Base-by-base conservation (phyloP, 2,329 filamentous ascomycete species). In the Aspergillus latus region DNA sequence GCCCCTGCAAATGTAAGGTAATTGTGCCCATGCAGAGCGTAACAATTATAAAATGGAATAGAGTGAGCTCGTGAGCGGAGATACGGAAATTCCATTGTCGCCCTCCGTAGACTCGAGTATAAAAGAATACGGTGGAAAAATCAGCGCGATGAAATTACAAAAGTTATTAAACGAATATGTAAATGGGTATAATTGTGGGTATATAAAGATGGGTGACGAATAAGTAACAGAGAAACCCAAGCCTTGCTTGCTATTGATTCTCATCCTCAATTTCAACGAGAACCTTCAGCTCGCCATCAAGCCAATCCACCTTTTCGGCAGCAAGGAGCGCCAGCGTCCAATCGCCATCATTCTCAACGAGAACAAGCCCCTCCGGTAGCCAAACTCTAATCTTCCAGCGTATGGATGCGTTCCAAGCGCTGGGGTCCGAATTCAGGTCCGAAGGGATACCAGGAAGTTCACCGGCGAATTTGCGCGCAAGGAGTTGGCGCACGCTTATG, bases 261-360 rank as follows among this genome's bases (percentile, higher is more conserved):
- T 43, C 40, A 16, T 54, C 61, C 32, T 64, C 68, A 39, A 73
- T 47, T 42, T 78, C 75, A 29, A 78, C 64, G 30, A 79, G 60
- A 53, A 79, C 71, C 49, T 70, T 74, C 55, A 79, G 58, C 40
- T 77, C 70, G 4, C 71, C 71, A 57, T 78, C 76, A 75, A 79
- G 77, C 77, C 77, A 79, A 30, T 78, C 76, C 2, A 77, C 71
- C 9, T 72, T 73, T 15, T 72, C 70, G 9, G 72, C 73, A 4
- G 74, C 72, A 32, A 77, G 62, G n/a, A 78, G 65, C 4, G 76
- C 73, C 56, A 78, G 70, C 16, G 72, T 71, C 77, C 76, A 79
- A 46, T 78, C 75, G 37, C 71, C 71, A 49, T 78, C 74, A 44
- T 65, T 73, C 10, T 68, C 66, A 6, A 78, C 65, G 5, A 62